Percentiles rank a stretch among this genome's conserved stretches.
phyloP scores from a whole-genome alignment of 108 stramenopile genomes.

The Cylindrotheca closterium region DNA sequence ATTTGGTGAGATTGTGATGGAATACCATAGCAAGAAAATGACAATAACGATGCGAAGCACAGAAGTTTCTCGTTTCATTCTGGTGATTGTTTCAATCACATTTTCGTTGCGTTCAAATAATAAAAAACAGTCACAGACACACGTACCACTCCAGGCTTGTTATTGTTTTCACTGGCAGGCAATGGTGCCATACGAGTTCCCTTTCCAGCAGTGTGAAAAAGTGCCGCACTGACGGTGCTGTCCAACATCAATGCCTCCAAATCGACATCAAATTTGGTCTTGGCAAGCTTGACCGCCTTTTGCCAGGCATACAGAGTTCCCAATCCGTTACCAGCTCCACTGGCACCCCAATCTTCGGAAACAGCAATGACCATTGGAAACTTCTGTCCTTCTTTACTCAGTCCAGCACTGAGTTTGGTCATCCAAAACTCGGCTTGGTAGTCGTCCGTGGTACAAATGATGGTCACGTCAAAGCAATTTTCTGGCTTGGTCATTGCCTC shows the following conservation, averaged over 20 bases:
- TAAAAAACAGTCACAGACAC: too few relatives aligned
- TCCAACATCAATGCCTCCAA: slow-evolving; percentile 45
- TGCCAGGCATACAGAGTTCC: slow-evolving; percentile 94
- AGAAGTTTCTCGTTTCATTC: not conserved
- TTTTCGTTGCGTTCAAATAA: too few relatives aligned
- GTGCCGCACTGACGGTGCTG: slow-evolving; percentile 77
- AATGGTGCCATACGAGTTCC: slow-evolving; percentile 97
- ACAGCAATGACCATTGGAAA: slow-evolving; percentile 93
- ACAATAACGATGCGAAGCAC: not conserved
- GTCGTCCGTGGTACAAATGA: slow-evolving; percentile 95
- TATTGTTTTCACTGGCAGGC: slow-evolving; percentile 98
- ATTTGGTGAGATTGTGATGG: slow-evolving; percentile 2
- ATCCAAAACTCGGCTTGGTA: slow-evolving; percentile 98
- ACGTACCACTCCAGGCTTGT: slow-evolving; percentile 98
- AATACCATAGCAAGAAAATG: not conserved
- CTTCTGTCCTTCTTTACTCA: not conserved
- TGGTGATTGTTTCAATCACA: not conserved
- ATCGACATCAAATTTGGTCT: slow-evolving; percentile 56
- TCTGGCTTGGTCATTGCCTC: slow-evolving; percentile 67
- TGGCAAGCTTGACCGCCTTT: slow-evolving; percentile 86
- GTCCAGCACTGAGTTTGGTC: slow-evolving; percentile 62
- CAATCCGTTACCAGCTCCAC: slow-evolving; percentile 95
- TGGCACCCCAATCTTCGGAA: slow-evolving; percentile 91
- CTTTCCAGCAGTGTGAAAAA: slow-evolving; percentile 98
- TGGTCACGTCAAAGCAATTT: slow-evolving; percentile 89